Evolutionary conservation across 176 grass and related monocot genomes (phyloP).

Genomic region (bread wheat (Triticum aestivum)): DNA sequence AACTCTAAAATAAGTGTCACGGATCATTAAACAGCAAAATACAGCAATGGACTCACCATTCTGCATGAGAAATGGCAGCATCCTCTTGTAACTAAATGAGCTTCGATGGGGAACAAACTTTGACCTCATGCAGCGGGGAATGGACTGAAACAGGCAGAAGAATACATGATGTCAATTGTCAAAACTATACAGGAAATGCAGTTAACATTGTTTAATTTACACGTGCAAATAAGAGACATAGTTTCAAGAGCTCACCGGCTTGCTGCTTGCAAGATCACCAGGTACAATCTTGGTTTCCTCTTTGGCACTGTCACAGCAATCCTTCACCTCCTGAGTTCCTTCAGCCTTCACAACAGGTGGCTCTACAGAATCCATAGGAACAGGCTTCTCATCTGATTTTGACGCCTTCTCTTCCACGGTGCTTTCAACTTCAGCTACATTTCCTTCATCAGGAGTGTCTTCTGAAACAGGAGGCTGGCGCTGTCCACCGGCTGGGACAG

Average conservation of each 20-base stretch:
- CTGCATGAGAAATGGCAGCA: slow-evolving; percentile 88
- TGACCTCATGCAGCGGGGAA: slow-evolving; percentile 38
- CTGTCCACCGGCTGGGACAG: neutral
- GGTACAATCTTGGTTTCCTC: neutral
- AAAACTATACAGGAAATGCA: neutral
- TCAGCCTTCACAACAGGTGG: neutral
- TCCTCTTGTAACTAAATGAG: slow-evolving; percentile 83
- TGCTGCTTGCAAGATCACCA: slow-evolving; percentile 17
- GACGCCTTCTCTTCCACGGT: neutral
- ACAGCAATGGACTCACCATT: slow-evolving; percentile 36
- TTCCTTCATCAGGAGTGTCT: neutral
- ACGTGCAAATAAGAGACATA: neutral
- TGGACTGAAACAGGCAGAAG: slow-evolving; percentile 43
- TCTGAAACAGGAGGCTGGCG: slow-evolving; percentile 14
- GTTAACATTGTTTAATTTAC: neutral
- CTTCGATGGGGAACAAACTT: slow-evolving; percentile 56
- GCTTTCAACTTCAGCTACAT: neutral
- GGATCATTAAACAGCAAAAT: slow-evolving; percentile 11
- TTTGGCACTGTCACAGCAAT: neutral
- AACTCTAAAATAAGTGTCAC: neutral
- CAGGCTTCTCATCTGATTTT: neutral
- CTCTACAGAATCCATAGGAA: neutral
- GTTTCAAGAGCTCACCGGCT: slow-evolving; percentile 19
- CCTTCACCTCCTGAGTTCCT: slow-evolving; percentile 28
- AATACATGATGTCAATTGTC: neutral